Evolutionary conservation across 108 stramenopile species (phyloP).

Genomic region (Skeletonema costatum): DNA sequence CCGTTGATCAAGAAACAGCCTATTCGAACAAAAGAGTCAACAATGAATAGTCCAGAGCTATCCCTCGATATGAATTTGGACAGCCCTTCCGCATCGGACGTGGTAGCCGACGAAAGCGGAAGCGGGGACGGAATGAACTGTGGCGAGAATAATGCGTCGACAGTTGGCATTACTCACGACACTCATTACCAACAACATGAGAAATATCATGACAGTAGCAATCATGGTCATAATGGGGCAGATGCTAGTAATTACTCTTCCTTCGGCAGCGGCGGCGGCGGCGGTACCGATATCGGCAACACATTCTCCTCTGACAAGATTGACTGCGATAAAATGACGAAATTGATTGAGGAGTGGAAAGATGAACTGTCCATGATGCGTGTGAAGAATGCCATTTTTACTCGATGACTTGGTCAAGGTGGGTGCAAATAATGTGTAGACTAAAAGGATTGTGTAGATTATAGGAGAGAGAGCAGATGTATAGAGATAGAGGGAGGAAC

Average conservation of each 20-base stretch:
- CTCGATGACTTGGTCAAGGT: constrained; percentile 45
- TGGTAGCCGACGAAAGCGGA: background rate
- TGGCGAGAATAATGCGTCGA: background rate
- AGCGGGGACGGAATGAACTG: background rate
- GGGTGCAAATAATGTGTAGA: constrained; percentile 36
- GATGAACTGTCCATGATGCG: constrained; percentile 44
- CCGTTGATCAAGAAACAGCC: no score
- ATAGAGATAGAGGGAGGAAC: no score
- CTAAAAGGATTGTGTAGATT: background rate
- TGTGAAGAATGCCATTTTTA: constrained; percentile 45
- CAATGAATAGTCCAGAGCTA: background rate
- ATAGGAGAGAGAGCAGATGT: no score
- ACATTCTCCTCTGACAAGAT: background rate
- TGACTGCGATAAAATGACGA: constrained; percentile 11
- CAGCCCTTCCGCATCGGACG: background rate
- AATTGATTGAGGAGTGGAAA: constrained; percentile 34
- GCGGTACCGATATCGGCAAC: background rate
- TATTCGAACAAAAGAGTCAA: background rate
- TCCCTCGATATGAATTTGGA: constrained; percentile 1
- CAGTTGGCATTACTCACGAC: background rate
- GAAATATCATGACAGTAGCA: background rate
- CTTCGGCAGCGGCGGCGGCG: background rate
- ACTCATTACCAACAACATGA: background rate
- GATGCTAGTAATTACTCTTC: background rate
- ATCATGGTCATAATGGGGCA: background rate